Evolutionary conservation across 768 basidiomycete genomes (phyloP), one percentile per base, ranked within the genome.

Genomic region (Lactifluus volemus): DNA sequence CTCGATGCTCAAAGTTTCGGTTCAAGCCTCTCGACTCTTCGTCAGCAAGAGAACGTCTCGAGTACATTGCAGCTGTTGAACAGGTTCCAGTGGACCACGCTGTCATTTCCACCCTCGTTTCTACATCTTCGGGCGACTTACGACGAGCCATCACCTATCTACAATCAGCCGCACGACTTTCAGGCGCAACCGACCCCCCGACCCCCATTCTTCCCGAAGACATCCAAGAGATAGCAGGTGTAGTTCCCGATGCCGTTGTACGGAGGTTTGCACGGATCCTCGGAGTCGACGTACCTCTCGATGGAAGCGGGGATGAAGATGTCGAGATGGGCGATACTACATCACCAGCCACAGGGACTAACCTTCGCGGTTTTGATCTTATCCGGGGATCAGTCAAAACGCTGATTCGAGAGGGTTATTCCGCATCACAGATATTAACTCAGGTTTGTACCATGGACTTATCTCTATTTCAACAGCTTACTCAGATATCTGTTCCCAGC

Each of bases 1-100:
- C 95, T n/a, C 87, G 97, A 55, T 99, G 97, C 74, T 96, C 93
- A 50, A 99, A 99, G 75, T 99, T 99, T 75, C 88, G 97, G 44
- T 99, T 99, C 75, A 92, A 90, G 11, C 92, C 97, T 2, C 80
- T 99, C 29, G 94, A 95, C 70, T 74, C 84, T 15, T 71, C 77
- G 14, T 93, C 93, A 8, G 86, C 93, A 5, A 79, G 84, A 44
- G 71, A 79, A 14, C 83, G 97, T 53, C 79, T 99, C 8, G 75
- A 82, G 48, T 80, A 91, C 68, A 96, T 99, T 55, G 92, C 94
- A 0, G 69, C 78, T 36, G 77, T 81, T 34, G 97, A 99, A 73
- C 74, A 81, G 38, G 79, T 98, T 50, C 59, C 76, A 32, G 73
- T 89, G 53, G 70, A 77, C 41, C 69, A 77, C 4, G 73, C 79